Percentiles rank a stretch among this genome's conserved stretches.
Evolutionary conservation across 2,329 filamentous ascomycete genomes (phyloP).

Genomic region (Pyricularia sp.): DNA sequence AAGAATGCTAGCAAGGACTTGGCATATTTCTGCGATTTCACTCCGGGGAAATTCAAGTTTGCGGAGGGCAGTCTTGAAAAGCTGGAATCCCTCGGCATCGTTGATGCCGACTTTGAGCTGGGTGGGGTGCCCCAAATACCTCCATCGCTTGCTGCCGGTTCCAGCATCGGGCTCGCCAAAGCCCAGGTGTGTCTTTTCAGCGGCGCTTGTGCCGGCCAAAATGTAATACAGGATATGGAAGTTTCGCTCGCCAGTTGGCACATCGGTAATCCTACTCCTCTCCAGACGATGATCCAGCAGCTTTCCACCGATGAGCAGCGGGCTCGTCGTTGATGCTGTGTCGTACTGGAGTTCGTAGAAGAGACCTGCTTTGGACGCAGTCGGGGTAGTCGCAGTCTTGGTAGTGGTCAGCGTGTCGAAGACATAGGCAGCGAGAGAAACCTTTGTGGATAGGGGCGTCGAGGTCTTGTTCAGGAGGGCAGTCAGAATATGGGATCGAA

Average conservation of each 20-base stretch:
- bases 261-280: conserved; percentile 79
- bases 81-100: conserved; percentile 87
- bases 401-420: conserved; percentile 96
- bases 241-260: conserved; percentile 91
- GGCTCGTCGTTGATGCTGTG: conserved; percentile 73
- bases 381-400: conserved; percentile 91
- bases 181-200: conserved; percentile 79
- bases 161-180: conserved; percentile 39
- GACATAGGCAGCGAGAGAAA: conserved; percentile 87
- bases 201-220: conserved; percentile 79
- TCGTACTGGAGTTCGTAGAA: conserved; percentile 98
- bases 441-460: conserved; percentile 85
- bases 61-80: conserved; percentile 91
- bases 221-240: conserved; percentile 97
- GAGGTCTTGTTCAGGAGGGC: conserved; percentile 82
- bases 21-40: conserved; percentile 95
- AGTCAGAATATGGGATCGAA: conserved; percentile 80
- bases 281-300: conserved; percentile 89
- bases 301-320: conserved; percentile 87
- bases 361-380: conserved; percentile 88
- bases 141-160: conserved; percentile 68
- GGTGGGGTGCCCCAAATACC: conserved; percentile 90
- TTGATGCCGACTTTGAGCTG: conserved; percentile 97
- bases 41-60: conserved; percentile 89
- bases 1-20: conserved; percentile 86